Conservation (phyloP, 2,329 filamentous ascomycete species). For the Xylaria sp. region DNA sequence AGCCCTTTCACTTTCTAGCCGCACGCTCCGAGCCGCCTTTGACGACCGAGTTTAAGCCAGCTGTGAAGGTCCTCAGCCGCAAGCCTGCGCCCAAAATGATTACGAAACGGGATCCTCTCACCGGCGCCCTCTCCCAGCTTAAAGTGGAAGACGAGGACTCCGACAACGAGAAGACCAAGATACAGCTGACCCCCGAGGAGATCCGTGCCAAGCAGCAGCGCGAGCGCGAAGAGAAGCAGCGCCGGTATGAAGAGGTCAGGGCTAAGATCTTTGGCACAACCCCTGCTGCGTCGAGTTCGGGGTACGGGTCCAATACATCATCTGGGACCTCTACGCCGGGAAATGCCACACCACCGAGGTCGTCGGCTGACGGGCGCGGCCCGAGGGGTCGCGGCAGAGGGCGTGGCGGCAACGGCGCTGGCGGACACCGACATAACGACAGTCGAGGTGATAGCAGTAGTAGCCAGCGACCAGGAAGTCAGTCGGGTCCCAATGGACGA, state of each 20-base stretch:
- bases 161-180: slow-evolving; percentile 71
- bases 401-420: slow-evolving; percentile 50
- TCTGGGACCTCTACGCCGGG: slow-evolving; percentile 72
- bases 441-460: slow-evolving; percentile 40
- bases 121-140: slow-evolving; percentile 59
- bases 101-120: slow-evolving; percentile 66
- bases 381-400: slow-evolving; percentile 60
- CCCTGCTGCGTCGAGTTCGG: slow-evolving; percentile 38
- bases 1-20: slow-evolving; percentile 80
- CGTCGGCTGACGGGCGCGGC: slow-evolving; percentile 56
- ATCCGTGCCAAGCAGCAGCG: slow-evolving; percentile 79
- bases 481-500: slow-evolving; percentile 54
- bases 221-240: slow-evolving; percentile 89
- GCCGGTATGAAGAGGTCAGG: slow-evolving; percentile 87
- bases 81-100: slow-evolving; percentile 74
- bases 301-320: slow-evolving; percentile 52
- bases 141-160: slow-evolving; percentile 69
- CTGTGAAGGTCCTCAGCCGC: slow-evolving; percentile 85
- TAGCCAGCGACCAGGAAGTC: slow-evolving; percentile 48
- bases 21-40: slow-evolving; percentile 65
- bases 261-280: slow-evolving; percentile 73
- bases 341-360: slow-evolving; percentile 69
- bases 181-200: slow-evolving; percentile 78
- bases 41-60: slow-evolving; percentile 76
- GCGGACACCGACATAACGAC: slow-evolving; percentile 48